Base-by-base conservation (phyloP, 345 rosid genomes). In the Kandelia obovata region DNA sequence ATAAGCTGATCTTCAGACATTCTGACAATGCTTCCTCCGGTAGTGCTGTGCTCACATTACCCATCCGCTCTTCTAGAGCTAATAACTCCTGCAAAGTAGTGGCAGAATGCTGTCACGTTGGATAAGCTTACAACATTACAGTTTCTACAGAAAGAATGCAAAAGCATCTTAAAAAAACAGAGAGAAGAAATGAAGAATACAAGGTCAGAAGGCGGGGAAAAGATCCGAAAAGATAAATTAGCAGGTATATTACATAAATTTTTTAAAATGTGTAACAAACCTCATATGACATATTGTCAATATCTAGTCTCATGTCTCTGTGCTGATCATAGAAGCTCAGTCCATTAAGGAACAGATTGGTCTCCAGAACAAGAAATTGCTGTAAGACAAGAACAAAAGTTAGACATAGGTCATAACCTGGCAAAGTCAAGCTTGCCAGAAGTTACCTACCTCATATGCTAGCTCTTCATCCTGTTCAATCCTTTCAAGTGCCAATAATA, bases 251-350 rank as follows among this genome's bases (percentile, higher is more conserved):
- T 11, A 15, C 49, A 43, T 43, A 58, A 57, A 30, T 51, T 32
- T 25, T 17, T 61, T 51, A 55, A 67, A 62, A 51, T 57, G 23
- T 19, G 70, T 43, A 62, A 80, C 86, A 71, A 56, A 92, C 99
- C 98, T 96, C 98, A 68, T 95, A 95, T 43, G 99, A 90, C 99
- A 92, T 95, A 80, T 87, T 78, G 75, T 95, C 99, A 30, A 95
- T 92, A 82, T 95, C 97, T 60, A 92, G 85, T 80, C 99, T 90
- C 99, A 95, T 85, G 47, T 87, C 98, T 73, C 97, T 86, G 71
- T 95, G 97, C 78, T 81, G 99, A 74, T 95, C 99, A 76, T 86
- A 75, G 65, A 92, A 80, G 75, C 79, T 85, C 71, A 87, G 82
- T 64, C 90, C 96, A 70, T 81, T 81, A n/a, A 89, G 88, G 65